Evolutionary conservation across 2,329 filamentous ascomycete genomes (phyloP).

Genomic region (Colletotrichum chlorophyti): DNA sequence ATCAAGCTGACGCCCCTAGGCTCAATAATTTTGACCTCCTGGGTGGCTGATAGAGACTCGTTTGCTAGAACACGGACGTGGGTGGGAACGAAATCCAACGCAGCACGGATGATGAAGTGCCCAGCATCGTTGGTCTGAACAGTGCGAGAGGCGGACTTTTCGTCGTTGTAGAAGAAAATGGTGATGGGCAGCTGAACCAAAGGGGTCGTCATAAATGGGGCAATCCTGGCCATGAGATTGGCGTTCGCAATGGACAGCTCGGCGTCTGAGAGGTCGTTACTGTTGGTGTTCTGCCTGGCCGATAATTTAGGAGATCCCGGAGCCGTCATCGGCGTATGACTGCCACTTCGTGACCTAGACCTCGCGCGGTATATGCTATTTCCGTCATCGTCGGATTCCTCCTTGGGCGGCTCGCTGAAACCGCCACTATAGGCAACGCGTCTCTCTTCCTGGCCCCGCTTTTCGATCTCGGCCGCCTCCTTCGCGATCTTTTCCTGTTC

Average conservation of each 20-base stretch:
- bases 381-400: slow-evolving; percentile 48
- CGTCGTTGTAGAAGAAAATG: slow-evolving; percentile 92
- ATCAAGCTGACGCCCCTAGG: slow-evolving; percentile 87
- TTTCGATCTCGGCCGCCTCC: slow-evolving; percentile 80
- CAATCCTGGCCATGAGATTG: slow-evolving; percentile 85
- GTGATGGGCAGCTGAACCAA: slow-evolving; percentile 81
- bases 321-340: slow-evolving; percentile 45
- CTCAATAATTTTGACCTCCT: slow-evolving; percentile 79
- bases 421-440: slow-evolving; percentile 73
- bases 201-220: slow-evolving; percentile 88
- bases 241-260: slow-evolving; percentile 83
- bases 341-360: slow-evolving; percentile 38
- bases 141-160: slow-evolving; percentile 81
- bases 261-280: slow-evolving; percentile 71
- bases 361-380: slow-evolving; percentile 39
- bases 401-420: slow-evolving; percentile 72
- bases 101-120: slow-evolving; percentile 82
- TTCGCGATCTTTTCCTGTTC: slow-evolving; percentile 72
- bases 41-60: slow-evolving; percentile 81
- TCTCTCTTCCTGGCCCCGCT: slow-evolving; percentile 73
- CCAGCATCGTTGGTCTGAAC: slow-evolving; percentile 87
- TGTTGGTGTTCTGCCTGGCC: slow-evolving; percentile 44
- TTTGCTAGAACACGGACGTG: slow-evolving; percentile 87
- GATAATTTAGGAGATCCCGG: slow-evolving; percentile 52
- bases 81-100: slow-evolving; percentile 89